Evolutionary conservation across 192 early-diverging fungal genomes (phyloP).

Genomic region (Spizellomyces punctatus): DNA sequence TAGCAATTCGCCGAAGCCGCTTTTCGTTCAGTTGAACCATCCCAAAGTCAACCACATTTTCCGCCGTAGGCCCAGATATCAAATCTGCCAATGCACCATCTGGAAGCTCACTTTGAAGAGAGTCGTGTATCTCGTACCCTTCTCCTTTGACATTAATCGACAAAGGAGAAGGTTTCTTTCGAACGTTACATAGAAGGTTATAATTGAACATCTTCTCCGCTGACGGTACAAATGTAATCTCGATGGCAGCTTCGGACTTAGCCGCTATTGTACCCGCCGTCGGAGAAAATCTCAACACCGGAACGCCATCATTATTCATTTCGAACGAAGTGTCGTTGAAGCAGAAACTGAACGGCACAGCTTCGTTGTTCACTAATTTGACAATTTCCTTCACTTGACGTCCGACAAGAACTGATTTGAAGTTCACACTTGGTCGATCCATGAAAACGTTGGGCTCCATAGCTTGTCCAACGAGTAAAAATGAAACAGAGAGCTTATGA

Average conservation of each 20-base stretch:
- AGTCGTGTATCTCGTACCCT: conserved; percentile 62
- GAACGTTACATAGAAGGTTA: conserved; percentile 57
- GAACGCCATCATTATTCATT: conserved; percentile 33
- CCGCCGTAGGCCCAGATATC: conserved; percentile 19
- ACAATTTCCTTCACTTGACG: conserved; percentile 57
- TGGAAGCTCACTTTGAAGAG: conserved; percentile 48
- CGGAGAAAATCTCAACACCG: conserved; percentile 52
- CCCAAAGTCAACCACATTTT: conserved; percentile 61
- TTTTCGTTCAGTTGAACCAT: conserved; percentile 61
- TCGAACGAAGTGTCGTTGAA: conserved; percentile 60
- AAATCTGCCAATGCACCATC: conserved; percentile 51
- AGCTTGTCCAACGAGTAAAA: conserved; percentile 58
- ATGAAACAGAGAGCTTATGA: conserved; percentile 53
- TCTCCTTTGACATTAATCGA: conserved; percentile 65
- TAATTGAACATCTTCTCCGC: conserved; percentile 64
- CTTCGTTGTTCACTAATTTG: conserved; percentile 56
- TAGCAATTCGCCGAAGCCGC: conserved; percentile 46
- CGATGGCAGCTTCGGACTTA: conserved; percentile 51
- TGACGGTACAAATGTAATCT: conserved; percentile 55
- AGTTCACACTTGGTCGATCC: conserved; percentile 55
- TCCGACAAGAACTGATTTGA: conserved; percentile 62
- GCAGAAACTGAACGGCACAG: conserved; percentile 51
- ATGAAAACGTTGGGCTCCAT: conserved; percentile 61
- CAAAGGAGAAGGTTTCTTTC: conserved; percentile 59
- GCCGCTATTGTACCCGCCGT: conserved; percentile 45